phyloP scores from a whole-genome alignment of 2,329 filamentous ascomycete genomes.

The Zalaria obscura region DNA sequence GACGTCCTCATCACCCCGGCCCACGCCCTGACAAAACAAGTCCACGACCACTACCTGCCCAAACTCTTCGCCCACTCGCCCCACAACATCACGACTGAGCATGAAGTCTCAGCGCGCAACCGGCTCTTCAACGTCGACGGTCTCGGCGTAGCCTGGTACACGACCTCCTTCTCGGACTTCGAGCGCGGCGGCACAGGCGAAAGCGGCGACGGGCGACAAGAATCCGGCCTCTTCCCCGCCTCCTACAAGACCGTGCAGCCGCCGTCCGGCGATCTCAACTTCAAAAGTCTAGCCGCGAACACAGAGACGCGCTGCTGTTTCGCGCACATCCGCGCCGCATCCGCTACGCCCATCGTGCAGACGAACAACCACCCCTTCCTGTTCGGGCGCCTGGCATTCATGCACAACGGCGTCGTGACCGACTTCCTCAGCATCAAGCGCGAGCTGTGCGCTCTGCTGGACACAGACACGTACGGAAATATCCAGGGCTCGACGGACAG shows the following conservation, averaged over 20 bases:
- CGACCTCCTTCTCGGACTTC: slow-evolving; percentile 27
- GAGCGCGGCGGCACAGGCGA: slow-evolving; percentile 14
- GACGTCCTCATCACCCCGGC: slow-evolving; percentile 37
- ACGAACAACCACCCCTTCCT: slow-evolving; percentile 42
- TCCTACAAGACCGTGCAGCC: slow-evolving; percentile 39
- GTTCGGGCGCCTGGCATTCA: slow-evolving; percentile 39
- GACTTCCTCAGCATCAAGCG: slow-evolving; percentile 33
- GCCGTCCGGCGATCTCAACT: slow-evolving; percentile 39
- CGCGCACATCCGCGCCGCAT: slow-evolving; percentile 39
- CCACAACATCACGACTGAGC: slow-evolving; percentile 22
- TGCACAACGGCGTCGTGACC: slow-evolving; percentile 41
- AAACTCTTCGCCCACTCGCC: slow-evolving; percentile 31
- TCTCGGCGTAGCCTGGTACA: slow-evolving; percentile 42
- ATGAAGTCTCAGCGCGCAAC: slow-evolving; percentile 35
- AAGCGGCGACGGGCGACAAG: slow-evolving; percentile 13
- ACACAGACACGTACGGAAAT: slow-evolving; percentile 32
- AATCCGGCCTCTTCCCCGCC: slow-evolving; percentile 28
- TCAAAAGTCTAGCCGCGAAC: slow-evolving; percentile 36
- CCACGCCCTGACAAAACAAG: slow-evolving; percentile 30
- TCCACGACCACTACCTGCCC: slow-evolving; percentile 40
- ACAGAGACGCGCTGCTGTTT: slow-evolving; percentile 36
- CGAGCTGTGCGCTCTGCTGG: slow-evolving; percentile 29
- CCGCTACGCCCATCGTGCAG: slow-evolving; percentile 31
- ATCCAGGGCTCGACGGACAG: slow-evolving; percentile 38
- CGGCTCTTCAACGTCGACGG: slow-evolving; percentile 41